Base-by-base conservation (phyloP, 2,329 filamentous ascomycete species). In the Cladosporium sp. region DNA sequence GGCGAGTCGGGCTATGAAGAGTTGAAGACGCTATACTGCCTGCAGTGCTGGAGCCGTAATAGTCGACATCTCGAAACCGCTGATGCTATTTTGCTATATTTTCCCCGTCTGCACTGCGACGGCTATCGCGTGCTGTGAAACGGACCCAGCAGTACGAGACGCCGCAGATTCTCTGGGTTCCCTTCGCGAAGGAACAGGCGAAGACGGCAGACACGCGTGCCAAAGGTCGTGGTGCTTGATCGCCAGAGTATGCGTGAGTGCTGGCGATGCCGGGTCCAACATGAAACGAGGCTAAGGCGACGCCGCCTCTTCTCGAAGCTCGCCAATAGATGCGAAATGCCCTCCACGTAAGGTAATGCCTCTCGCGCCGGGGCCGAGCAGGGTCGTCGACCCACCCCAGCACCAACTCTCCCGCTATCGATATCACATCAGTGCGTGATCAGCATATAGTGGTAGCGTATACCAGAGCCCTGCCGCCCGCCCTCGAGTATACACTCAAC, bases 201-300 rank as follows among this genome's bases (percentile, higher is more conserved):
- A n/a, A 36, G 32, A n/a, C 32, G 5, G 22, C 5, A 27, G 5
- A 27, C 22, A 27, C 22, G 45, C 27, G 37, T 34, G 37, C 19
- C 45, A 48, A 15, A 41, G 32, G 37, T 48, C 45, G 45, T n/a
- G 37, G 45, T 48, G 45, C 45, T 34, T 22, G 43, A 47, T 47
- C 43, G 43, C 32, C 32, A 27, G 22, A 27, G 22, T 9, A 27
- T 4, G 9, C 22, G 9, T 4, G 4, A 27, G 22, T 9, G 9
- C 5, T 27, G 22, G 22, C n/a, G 32, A n/a, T 36, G 13, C 9
- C 13, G 15, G 32, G 32, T n/a, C 32, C 32, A 17, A 15, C 32
- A n/a, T 36, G 32, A 36, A 36, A 36, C 32, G 32, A 27, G 9
- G 22, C 22, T 27, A 27, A 27, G 22, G 5, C 4, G 22, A 27